Evolutionary conservation across 495 filamentous ascomycete species (phyloP).

Genomic region (Jackrogersella multiformis): DNA sequence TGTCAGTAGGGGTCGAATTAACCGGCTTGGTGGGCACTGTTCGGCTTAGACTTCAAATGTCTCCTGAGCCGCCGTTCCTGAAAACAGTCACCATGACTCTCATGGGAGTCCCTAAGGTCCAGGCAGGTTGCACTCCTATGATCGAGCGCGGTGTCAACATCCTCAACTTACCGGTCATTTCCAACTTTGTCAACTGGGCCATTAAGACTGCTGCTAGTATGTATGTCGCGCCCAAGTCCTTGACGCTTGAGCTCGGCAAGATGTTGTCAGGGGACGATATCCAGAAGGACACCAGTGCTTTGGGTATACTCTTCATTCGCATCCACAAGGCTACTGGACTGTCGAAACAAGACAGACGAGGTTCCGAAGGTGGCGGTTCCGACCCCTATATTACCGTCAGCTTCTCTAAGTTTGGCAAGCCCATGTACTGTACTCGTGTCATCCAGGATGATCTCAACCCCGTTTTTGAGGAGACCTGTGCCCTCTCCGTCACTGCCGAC

Average conservation of each 20-base stretch:
- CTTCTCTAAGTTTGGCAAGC: constrained; percentile 89
- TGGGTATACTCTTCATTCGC: constrained; percentile 89
- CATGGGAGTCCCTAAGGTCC: constrained; percentile 89
- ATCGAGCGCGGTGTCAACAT: constrained; percentile 88
- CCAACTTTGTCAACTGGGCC: constrained; percentile 97
- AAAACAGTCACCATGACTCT: constrained; percentile 93
- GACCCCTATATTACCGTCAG: constrained; percentile 86
- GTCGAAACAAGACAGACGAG: constrained; percentile 89
- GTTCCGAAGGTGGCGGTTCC: constrained; percentile 85
- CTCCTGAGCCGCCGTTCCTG: constrained; percentile 88
- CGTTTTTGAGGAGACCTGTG: constrained; percentile 90
- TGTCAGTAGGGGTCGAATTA: constrained; percentile 71
- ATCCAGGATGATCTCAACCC: constrained; percentile 95
- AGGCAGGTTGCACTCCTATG: constrained; percentile 93
- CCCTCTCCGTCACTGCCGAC: constrained; percentile 83
- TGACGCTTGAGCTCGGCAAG: constrained; percentile 90
- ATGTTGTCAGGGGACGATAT: constrained; percentile 91
- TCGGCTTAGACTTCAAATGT: constrained; percentile 81
- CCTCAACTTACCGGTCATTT: constrained; percentile 90
- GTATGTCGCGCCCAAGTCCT: constrained; percentile 95
- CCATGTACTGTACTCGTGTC: constrained; percentile 96
- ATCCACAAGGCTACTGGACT: constrained; percentile 88
- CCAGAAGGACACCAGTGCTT: constrained; percentile 82
- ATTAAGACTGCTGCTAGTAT: constrained; percentile 85
- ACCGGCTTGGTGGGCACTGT: constrained; percentile 87